phyloP scores from a whole-genome alignment of 106 monocot species.

The Dioscorea zingiberensis region DNA sequence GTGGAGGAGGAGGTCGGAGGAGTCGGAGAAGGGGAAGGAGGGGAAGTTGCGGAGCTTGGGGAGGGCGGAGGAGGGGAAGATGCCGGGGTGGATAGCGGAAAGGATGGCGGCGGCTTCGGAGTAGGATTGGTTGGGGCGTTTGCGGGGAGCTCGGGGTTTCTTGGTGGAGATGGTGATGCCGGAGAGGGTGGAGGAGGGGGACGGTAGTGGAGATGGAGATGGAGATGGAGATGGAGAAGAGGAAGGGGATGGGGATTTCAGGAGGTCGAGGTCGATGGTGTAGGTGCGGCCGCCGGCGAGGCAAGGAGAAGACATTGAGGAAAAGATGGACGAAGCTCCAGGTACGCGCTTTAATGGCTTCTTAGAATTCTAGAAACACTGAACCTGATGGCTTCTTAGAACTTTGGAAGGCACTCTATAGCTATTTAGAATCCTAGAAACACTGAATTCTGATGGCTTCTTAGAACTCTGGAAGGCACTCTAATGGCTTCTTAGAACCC shows the following conservation, averaged over 20 bases:
- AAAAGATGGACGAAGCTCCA: too few species aligned
- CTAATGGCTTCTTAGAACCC: too few species aligned
- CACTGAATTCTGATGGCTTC: too few species aligned
- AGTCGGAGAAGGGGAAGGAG: constrained; percentile 10
- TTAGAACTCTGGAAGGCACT: too few species aligned
- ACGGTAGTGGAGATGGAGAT: constrained; percentile 22
- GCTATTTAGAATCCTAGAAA: too few species aligned
- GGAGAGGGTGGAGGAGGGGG: constrained; percentile 57
- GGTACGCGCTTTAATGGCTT: too few species aligned
- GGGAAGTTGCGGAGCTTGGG: constrained; percentile 20
- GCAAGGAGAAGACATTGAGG: constrained; percentile 17
- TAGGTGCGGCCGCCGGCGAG: constrained; percentile 44
- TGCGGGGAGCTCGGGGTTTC: constrained; percentile 56
- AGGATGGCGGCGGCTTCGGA: constrained; percentile 86
- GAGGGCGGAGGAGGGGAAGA: constrained; percentile 55
- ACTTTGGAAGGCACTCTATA: too few species aligned
- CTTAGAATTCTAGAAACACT: too few species aligned
- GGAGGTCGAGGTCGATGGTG: constrained; percentile 63
- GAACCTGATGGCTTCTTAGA: too few species aligned
- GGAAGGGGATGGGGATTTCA: constrained; percentile 32
- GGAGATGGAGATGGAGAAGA: constrained; percentile 18
- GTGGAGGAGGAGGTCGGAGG: constrained; percentile 41
- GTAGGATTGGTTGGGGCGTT: constrained; percentile 84
- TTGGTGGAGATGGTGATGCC: constrained; percentile 67
- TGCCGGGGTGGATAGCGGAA: constrained; percentile 62